A percentile compares a stretch with the other conserved stretches of the same genome.
These are phyloP conservation scores for Cajanus cajan DNA, from an alignment of 306 rosid genomes.

Conservation along the genomic window DNA sequence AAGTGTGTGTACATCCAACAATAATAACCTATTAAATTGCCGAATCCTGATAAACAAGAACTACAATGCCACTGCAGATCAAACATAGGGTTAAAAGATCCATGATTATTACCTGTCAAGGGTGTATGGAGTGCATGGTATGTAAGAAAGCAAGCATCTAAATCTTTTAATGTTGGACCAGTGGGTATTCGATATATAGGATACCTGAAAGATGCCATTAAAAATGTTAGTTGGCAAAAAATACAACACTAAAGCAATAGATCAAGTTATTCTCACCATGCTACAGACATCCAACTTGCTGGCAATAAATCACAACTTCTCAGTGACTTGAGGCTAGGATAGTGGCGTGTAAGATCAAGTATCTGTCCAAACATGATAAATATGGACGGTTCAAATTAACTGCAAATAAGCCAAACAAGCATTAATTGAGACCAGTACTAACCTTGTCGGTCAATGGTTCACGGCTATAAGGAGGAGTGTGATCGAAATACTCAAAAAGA, in stretches of 20 bases:
- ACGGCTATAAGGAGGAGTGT: constrained; percentile 75
- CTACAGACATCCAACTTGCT: constrained; percentile 90
- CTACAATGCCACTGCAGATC: constrained; percentile 2
- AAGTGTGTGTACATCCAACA: constrained; percentile 4
- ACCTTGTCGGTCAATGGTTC: constrained; percentile 86
- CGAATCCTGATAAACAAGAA: constrained; percentile 8
- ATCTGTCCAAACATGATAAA: constrained; percentile 53
- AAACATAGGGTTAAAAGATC: constrained; percentile 20
- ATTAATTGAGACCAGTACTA: constrained; percentile 32
- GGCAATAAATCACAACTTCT: constrained; percentile 86
- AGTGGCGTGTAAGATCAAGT: constrained; percentile 63
- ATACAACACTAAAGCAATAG: constrained; percentile 13
- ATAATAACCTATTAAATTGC: background rate
- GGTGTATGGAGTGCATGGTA: constrained; percentile 79
- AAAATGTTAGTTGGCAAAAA: constrained; percentile 25
- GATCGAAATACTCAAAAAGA: constrained; percentile 79
- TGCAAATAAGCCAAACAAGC: constrained; percentile 6
- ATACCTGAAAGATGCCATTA: constrained; percentile 64
- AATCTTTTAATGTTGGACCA: constrained; percentile 84
- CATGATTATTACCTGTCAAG: constrained; percentile 62
- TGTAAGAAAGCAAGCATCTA: constrained; percentile 90
- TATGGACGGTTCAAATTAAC: constrained; percentile 26
- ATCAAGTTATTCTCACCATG: constrained; percentile 60
- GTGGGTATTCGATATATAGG: constrained; percentile 91
- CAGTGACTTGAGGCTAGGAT: constrained; percentile 65